Evolutionary conservation across 441 rosid genomes (phyloP), one percentile per base, ranked within the genome.

Genomic region (Hura crepitans): DNA sequence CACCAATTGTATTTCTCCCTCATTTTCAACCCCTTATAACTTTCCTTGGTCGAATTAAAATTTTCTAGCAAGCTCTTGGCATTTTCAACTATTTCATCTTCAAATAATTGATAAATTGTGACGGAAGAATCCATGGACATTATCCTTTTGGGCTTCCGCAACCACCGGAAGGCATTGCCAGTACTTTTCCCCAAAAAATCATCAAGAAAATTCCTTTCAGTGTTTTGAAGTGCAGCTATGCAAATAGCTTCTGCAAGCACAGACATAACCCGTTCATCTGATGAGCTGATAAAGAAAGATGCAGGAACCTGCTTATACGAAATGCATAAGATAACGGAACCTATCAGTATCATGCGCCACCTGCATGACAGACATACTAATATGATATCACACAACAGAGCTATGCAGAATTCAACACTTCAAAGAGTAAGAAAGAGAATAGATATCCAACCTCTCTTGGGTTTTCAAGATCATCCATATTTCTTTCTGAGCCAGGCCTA

Each of bases 161-260:
- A 85, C 93, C 89, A 87, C 35, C 62, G 47, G 14, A 89, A 77
- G 49, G 86, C 64, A 39, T 77, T 75, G 27, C 62, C 66, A 13
- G 78, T 57, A 55, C 58, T 63, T 66, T 68, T 72, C 20, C 87
- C 85, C n/a, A 70, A 56, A 49, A 74, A 80, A 56, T 74, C 78
- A 43, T 81, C 81, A n/a, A 82, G 82, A 77, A 82, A 89, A 73
- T 76, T 74, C 61, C 64, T 82, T 76, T 86, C 88, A 7, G 96
- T 86, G 67, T 72, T 85, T 71, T 84, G 89, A 79, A 89, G 90
- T 73, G 89, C 86, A 18, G 79, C 79, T 51, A 71, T 31, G 80
- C 91, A 88, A 75, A 88, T 71, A 77, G 87, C 89, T 77, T 91
- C 97, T 35, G 95, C 89, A 64, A 91, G 86, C 77, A 86, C 77